Evolutionary conservation across 805 yeast genomes (phyloP).

Genomic region (Monosporozyma unispora): DNA sequence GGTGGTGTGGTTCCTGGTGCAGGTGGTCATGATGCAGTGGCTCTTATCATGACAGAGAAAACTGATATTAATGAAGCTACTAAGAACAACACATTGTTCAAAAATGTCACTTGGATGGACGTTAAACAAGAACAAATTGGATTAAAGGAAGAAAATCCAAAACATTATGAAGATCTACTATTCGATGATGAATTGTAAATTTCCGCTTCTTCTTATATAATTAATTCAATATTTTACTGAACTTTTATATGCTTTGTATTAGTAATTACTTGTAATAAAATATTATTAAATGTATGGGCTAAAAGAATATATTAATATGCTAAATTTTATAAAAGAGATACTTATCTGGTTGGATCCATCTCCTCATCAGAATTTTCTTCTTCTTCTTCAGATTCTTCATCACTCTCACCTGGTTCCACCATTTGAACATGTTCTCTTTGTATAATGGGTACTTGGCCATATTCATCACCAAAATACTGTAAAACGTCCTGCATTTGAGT

Average conservation of each 20-base stretch:
- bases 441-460: neutral
- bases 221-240: too few relatives aligned
- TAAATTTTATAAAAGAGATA: too few relatives aligned
- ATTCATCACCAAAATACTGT: neutral
- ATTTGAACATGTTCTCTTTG: too few relatives aligned
- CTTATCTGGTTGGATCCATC: too few relatives aligned
- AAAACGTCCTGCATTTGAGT: neutral
- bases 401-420: neutral
- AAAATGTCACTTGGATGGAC: constrained; percentile 57
- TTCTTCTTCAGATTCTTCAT: neutral
- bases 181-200: neutral
- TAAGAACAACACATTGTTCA: constrained; percentile 27
- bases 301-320: neutral
- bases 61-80: constrained; percentile 30
- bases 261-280: too few relatives aligned
- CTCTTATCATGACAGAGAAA: constrained; percentile 51
- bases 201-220: neutral
- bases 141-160: constrained; percentile 38
- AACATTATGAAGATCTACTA: constrained; percentile 18
- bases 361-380: neutral
- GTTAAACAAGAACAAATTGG: constrained; percentile 57
- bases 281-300: too few relatives aligned
- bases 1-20: constrained; percentile 99
- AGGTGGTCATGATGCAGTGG: constrained; percentile 92
- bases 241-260: neutral